These are phyloP conservation scores for Penicillium sp. DNA, from an alignment of 2,329 filamentous ascomycete species.

Conservation along the genomic window DNA sequence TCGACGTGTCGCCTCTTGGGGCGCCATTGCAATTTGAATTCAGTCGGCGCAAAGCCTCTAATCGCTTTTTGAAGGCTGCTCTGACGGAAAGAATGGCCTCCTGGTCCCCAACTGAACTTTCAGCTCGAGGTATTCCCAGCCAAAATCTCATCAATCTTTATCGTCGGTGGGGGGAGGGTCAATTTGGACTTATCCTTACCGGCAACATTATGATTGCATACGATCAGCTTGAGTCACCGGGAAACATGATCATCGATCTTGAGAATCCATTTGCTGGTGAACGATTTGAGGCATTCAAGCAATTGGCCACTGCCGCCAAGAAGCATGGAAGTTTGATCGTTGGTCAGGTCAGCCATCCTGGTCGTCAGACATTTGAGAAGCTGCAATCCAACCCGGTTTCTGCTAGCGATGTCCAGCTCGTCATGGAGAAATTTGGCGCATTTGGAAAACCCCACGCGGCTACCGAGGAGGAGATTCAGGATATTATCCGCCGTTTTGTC, in stretches of 20 bases:
- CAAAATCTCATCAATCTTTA: constrained; percentile 59
- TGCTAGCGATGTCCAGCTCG: constrained; percentile 22
- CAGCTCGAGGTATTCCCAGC: constrained; percentile 55
- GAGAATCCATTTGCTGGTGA: constrained; percentile 21
- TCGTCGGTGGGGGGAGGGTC: constrained; percentile 14
- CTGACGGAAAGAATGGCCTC: constrained; percentile 66
- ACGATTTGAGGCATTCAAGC: constrained; percentile 24
- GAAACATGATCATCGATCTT: constrained; percentile 29
- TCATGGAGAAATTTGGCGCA: constrained; percentile 16
- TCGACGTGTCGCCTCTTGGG: constrained; percentile 44
- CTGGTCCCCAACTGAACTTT: constrained; percentile 56
- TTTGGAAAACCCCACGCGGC: constrained; percentile 22
- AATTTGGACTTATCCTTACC: constrained; percentile 26
- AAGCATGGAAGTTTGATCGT: constrained; percentile 25
- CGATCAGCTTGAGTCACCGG: constrained; percentile 28
- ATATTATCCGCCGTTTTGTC: constrained; percentile 21
- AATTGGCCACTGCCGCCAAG: constrained; percentile 24
- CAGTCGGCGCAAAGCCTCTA: constrained; percentile 58
- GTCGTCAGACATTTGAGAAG: constrained; percentile 25
- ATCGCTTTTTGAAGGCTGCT: constrained; percentile 66
- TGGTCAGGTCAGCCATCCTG: constrained; percentile 27
- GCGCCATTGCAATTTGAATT: constrained; percentile 53
- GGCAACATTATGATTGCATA: constrained; percentile 31
- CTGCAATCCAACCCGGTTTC: constrained; percentile 26
- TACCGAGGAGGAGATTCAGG: constrained; percentile 19